Conservation (phyloP, 257 asterid species). For the Solanum pinnatisectum region DNA sequence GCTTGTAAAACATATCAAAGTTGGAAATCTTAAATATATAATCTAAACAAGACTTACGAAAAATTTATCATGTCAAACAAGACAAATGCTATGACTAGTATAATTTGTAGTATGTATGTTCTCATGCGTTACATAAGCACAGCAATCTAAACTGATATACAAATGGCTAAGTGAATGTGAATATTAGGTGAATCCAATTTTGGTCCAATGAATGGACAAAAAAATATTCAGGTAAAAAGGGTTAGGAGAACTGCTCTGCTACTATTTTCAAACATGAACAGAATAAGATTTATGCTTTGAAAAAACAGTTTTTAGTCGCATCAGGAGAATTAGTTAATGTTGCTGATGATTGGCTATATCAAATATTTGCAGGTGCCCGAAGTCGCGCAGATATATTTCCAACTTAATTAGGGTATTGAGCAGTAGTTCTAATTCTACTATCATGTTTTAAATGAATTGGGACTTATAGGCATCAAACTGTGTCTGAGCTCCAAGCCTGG, state of each 20-base stretch:
- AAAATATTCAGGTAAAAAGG: background rate
- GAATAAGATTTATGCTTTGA: background rate
- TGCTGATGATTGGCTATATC: background rate
- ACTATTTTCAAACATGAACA: background rate
- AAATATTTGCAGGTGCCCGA: background rate
- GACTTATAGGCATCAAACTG: background rate
- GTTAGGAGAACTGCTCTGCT: slow-evolving; percentile 14
- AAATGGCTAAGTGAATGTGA: background rate
- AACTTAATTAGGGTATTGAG: background rate
- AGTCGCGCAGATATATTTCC: background rate
- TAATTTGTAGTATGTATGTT: background rate
- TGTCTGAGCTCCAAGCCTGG: background rate
- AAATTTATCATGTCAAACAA: background rate
- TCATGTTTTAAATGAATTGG: background rate
- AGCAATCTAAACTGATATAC: background rate
- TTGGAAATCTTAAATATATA: background rate
- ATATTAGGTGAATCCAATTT: background rate
- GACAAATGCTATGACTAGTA: background rate
- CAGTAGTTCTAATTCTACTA: background rate
- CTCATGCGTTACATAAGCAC: background rate
- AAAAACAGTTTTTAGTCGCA: background rate
- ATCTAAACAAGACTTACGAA: background rate
- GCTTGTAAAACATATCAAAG: background rate
- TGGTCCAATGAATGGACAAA: background rate
- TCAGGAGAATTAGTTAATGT: background rate